Evolutionary conservation across 192 early-diverging fungal genomes (phyloP).

Genomic region (Coemansia sp.): DNA sequence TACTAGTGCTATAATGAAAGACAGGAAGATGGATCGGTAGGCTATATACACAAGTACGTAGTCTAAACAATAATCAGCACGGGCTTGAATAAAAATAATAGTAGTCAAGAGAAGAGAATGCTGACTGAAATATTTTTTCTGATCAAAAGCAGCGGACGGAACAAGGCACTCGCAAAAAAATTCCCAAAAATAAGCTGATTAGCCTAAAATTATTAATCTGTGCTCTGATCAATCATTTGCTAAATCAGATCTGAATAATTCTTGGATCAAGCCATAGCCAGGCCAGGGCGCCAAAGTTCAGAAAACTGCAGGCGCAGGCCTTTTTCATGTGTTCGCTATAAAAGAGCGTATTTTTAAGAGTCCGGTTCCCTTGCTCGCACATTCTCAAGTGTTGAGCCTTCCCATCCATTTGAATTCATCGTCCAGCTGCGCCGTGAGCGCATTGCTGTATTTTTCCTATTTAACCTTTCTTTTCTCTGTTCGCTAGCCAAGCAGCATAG

Average conservation of each 20-base stretch:
- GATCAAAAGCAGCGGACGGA: not conserved
- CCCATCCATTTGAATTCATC: not conserved
- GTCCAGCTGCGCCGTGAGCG: not conserved
- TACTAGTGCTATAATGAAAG: not conserved
- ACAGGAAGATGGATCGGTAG: not conserved
- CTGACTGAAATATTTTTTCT: not conserved
- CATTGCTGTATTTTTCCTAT: not conserved
- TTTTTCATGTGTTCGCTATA: not conserved
- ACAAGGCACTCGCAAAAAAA: not conserved
- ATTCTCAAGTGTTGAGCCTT: not conserved
- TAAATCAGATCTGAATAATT: not conserved
- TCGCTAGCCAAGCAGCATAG: not conserved
- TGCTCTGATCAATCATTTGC: not conserved
- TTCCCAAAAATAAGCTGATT: not conserved
- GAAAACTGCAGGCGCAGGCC: not conserved
- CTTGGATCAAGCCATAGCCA: no score
- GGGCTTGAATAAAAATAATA: not conserved
- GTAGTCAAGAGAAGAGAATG: not conserved
- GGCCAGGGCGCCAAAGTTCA: no score
- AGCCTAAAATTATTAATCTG: not conserved
- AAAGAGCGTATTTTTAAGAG: conserved; percentile 1
- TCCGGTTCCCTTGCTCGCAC: not conserved
- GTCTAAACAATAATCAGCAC: not conserved
- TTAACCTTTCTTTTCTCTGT: not conserved
- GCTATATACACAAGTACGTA: not conserved